Evolutionary conservation across 305 asterid species (phyloP).

Genomic region (Plantago rigida): DNA sequence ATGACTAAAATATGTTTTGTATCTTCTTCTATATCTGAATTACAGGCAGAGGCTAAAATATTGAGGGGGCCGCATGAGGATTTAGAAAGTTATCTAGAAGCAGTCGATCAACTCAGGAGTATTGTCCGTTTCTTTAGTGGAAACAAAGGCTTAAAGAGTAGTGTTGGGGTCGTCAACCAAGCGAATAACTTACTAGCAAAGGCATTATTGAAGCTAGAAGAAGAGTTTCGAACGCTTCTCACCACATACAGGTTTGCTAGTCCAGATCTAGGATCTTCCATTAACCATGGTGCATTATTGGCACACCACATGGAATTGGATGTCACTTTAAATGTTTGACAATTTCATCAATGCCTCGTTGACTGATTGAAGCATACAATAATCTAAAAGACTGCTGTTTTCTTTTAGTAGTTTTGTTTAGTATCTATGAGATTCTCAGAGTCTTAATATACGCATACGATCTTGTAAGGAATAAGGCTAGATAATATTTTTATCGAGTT

Average conservation of each 20-base stretch:
- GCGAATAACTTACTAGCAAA: constrained; percentile 57
- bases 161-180: constrained; percentile 58
- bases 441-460: too few species aligned
- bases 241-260: constrained; percentile 52
- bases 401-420: too few species aligned
- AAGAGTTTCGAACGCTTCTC: constrained; percentile 74
- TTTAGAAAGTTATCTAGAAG: constrained; percentile 78
- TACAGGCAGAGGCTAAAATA: constrained; percentile 89
- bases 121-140: constrained; percentile 51
- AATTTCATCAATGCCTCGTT: too few species aligned
- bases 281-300: constrained; percentile 4
- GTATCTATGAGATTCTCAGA: too few species aligned
- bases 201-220: constrained; percentile 69
- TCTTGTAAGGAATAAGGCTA: too few species aligned
- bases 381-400: too few species aligned
- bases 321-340: too few species aligned
- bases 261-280: constrained; percentile 9
- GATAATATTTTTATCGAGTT: too few species aligned
- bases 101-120: constrained; percentile 66
- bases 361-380: too few species aligned
- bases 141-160: constrained; percentile 52
- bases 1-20: constrained; percentile 12
- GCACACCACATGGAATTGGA: neutral
- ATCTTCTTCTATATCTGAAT: constrained; percentile 24
- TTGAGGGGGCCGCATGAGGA: constrained; percentile 91